Evolutionary conservation across 2,329 filamentous ascomycete genomes (phyloP), one percentile per base, ranked within the genome.

Genomic region (Amylocarpus encephaloides): DNA sequence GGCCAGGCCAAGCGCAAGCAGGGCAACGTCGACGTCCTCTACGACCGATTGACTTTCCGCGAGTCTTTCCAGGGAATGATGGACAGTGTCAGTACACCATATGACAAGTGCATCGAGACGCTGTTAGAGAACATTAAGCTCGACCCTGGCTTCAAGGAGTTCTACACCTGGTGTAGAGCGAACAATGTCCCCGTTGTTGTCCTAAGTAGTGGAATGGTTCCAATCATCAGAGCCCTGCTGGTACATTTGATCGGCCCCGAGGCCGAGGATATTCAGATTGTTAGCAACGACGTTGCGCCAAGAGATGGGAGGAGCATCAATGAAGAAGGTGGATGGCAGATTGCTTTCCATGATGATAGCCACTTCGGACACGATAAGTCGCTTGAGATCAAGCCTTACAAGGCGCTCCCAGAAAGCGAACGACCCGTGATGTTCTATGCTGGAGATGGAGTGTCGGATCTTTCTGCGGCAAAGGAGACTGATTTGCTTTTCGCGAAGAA

Each of bases 301-400:
- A 65, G 79, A 67, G 71, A 83, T 43, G 88, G 80, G 38, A 85
- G 88, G 77, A 76, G 71, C 61, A 85, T 94, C 66, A 85, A 93
- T 60, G 80, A 89, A 45, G 80, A 86, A 65, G 81, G 80, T 15
- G 92, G 90, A 29, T 98, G 93, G 93, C 75, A 85, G 64, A 92
- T 98, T 61, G 75, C 80, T 51, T 98, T 85, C 71, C 90, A 89
- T 64, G 91, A 98, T 66, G 88, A 92, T 54, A 89, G 29, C 9
- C 35, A 34, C 51, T 94, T 94, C 63, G 93, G 93, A n/a, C 93
- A 98, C 67, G 92, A 98, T 76, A 98, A 98, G 79, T 91, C 85
- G 22, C 75, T 92, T 48, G 88, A 93, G 66, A 89, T 98, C 63
- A 82, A 88, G 58, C 89, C 89, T 46, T 97, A 97, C 70, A 84